phyloP scores from a whole-genome alignment of 352 stramenopile species.

The Phytophthora colocasiae region DNA sequence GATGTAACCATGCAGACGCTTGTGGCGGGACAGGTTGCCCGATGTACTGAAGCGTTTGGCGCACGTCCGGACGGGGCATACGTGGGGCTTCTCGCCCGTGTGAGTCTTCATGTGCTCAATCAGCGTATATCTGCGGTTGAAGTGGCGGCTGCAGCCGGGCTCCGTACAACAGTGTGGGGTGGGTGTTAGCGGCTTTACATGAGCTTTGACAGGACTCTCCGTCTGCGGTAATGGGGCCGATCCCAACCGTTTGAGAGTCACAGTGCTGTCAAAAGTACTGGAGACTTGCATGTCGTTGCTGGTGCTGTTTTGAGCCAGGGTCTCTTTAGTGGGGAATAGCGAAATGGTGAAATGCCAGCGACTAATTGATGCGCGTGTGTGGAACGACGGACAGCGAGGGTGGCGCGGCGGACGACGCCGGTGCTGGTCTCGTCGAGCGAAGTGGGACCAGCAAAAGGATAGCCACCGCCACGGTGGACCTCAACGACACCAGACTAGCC shows the following conservation, averaged over 20 bases:
- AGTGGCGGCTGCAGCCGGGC: constrained; percentile 36
- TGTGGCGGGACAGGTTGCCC: constrained; percentile 64
- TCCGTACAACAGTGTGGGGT: constrained; percentile 26
- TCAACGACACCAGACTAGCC: constrained; percentile 11
- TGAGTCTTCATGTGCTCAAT: constrained; percentile 66
- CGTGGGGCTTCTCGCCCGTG: constrained; percentile 56
- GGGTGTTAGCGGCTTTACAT: constrained; percentile 17
- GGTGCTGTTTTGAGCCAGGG: constrained; percentile 11
- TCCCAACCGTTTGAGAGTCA: constrained; percentile 15
- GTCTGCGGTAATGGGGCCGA: constrained; percentile 18
- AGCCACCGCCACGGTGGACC: constrained; percentile 13
- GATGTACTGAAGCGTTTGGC: constrained; percentile 65
- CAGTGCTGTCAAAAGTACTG: constrained; percentile 3
- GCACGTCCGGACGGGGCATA: constrained; percentile 46
- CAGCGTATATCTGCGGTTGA: constrained; percentile 59
- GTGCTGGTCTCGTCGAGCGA: constrained; percentile 23
- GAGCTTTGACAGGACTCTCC: constrained; percentile 3
- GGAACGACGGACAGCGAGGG: constrained; percentile 26
- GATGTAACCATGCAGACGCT: constrained; percentile 55
- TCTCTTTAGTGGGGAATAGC: background rate
- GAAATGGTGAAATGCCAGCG: constrained; percentile 20
- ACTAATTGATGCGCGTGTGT: constrained; percentile 10
- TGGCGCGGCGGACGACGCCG: constrained; percentile 10
- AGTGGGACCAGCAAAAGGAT: constrained; percentile 31
- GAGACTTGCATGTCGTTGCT: constrained; percentile 12